Percentiles rank a stretch among this genome's conserved stretches.
Conservation (phyloP, 495 filamentous ascomycete genomes). For the Amphirosellinia nigrospora region DNA sequence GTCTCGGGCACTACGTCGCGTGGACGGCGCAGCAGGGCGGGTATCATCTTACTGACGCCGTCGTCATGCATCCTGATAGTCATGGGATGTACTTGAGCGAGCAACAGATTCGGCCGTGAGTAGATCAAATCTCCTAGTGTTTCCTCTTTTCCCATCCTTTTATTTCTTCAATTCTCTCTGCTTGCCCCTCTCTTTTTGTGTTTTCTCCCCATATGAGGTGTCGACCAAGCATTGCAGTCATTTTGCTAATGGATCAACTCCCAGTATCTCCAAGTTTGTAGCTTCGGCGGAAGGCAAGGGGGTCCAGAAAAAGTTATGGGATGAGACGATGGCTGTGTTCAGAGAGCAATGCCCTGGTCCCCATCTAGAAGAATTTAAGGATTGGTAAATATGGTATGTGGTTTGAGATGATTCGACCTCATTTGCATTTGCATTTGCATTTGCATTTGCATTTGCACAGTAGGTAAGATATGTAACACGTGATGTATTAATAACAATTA, state of each 20-base stretch:
- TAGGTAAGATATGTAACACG: neutral
- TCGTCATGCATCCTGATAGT: conserved; percentile 27
- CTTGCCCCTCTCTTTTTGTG: neutral
- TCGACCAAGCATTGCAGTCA: neutral
- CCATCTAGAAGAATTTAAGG: conserved; percentile 30
- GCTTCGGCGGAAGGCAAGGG: conserved; percentile 47
- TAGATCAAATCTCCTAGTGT: neutral
- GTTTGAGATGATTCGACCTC: neutral
- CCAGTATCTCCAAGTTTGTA: conserved; percentile 33
- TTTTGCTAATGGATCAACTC: neutral
- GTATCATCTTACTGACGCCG: conserved; percentile 33
- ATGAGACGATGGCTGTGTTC: conserved; percentile 48
- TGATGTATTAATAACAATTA: neutral
- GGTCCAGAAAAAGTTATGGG: conserved; percentile 47
- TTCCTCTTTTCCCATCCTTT: neutral
- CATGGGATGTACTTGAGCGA: conserved; percentile 31
- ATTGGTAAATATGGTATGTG: neutral
- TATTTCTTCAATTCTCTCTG: neutral
- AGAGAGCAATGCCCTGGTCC: conserved; percentile 28
- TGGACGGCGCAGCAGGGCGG: conserved; percentile 28
- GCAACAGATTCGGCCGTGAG: conserved; percentile 35
- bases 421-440: no score
- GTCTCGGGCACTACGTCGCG: conserved; percentile 8
- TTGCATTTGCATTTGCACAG: no score
- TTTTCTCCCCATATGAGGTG: neutral